These are phyloP conservation scores for Tremellales sp. DNA, from an alignment of 1,284 basidiomycete species.

Conservation along the genomic window DNA sequence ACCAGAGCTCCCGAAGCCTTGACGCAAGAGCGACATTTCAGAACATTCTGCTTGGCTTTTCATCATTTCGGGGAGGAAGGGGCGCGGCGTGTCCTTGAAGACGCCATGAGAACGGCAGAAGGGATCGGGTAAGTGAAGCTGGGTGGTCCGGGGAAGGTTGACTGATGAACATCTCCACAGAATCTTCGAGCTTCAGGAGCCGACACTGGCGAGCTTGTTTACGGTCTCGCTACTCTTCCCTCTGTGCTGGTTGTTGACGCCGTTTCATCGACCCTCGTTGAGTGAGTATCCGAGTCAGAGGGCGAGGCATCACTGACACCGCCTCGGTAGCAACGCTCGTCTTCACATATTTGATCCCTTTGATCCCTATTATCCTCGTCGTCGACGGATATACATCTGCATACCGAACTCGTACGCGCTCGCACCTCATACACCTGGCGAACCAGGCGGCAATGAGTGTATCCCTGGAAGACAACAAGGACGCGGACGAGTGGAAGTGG, in stretches of 20 bases:
- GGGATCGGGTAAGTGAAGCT: conserved; percentile 34
- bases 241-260: conserved; percentile 28
- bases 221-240: conserved; percentile 29
- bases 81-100: conserved; percentile 30
- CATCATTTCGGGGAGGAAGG: conserved; percentile 40
- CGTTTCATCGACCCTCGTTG: conserved; percentile 26
- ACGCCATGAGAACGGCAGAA: conserved; percentile 37
- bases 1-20: conserved; percentile 17
- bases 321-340: conserved; percentile 25
- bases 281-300: conserved; percentile 19
- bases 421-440: conserved; percentile 32
- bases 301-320: neutral
- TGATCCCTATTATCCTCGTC: conserved; percentile 36
- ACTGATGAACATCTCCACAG: conserved; percentile 11
- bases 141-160: neutral
- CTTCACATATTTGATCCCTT: conserved; percentile 40
- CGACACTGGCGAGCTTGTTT: conserved; percentile 27
- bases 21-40: conserved; percentile 19
- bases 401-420: conserved; percentile 26
- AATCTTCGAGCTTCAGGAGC: conserved; percentile 41
- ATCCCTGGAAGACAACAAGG: conserved; percentile 17
- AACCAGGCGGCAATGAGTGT: conserved; percentile 25
- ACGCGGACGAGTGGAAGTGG: conserved; percentile 34
- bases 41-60: conserved; percentile 42
- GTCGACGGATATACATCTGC: conserved; percentile 38